Percentiles rank a stretch among this genome's conserved stretches.
These are phyloP conservation scores for Neurospora tetraspora DNA, from an alignment of 495 filamentous ascomycete species.

Conservation along the genomic window DNA sequence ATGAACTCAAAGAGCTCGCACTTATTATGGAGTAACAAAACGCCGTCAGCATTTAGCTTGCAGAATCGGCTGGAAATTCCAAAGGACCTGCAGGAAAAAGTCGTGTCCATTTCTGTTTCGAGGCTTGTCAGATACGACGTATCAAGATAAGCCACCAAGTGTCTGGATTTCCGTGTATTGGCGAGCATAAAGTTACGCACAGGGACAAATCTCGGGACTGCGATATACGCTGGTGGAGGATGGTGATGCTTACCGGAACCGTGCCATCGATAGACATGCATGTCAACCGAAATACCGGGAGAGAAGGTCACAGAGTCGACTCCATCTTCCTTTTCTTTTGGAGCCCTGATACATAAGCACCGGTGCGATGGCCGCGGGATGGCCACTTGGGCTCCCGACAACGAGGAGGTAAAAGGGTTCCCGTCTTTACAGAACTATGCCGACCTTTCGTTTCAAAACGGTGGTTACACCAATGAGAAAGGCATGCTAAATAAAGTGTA, in stretches of 20 bases:
- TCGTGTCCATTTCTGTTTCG: not conserved
- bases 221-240: not conserved
- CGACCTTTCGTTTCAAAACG: not conserved
- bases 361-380: not conserved
- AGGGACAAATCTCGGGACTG: not conserved
- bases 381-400: not conserved
- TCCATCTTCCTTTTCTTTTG: not conserved
- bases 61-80: not conserved
- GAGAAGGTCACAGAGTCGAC: not conserved
- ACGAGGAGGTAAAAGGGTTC: not conserved
- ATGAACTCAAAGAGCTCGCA: not conserved
- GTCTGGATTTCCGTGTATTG: not conserved
- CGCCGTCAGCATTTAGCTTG: not conserved
- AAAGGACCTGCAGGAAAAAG: not conserved
- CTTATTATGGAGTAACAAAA: not conserved
- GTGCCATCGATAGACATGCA: not conserved
- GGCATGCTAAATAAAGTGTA: not conserved
- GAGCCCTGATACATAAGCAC: not conserved
- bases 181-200: not conserved
- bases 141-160: not conserved
- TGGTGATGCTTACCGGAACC: not conserved
- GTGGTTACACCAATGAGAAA: not conserved
- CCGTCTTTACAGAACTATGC: not conserved
- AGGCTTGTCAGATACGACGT: not conserved
- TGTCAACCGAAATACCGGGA: not conserved